phyloP scores from a whole-genome alignment of 2,329 filamentous ascomycete species.

The Aspergillus floridensis region DNA sequence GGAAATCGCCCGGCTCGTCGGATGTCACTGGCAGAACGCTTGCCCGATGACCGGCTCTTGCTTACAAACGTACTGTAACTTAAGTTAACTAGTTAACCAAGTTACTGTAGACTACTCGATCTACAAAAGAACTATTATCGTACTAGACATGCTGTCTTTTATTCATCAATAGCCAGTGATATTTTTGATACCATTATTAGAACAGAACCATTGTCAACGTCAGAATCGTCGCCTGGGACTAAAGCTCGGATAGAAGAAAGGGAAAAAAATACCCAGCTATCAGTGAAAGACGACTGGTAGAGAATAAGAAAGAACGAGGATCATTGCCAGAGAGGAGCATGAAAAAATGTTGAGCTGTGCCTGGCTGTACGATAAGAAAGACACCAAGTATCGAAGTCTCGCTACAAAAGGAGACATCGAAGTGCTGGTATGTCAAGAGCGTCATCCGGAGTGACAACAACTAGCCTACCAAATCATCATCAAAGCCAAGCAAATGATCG shows the following conservation, averaged over 20 bases:
- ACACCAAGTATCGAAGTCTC: background rate
- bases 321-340: background rate
- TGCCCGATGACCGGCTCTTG: background rate
- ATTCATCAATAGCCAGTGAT: no score
- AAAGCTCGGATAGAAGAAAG: no score
- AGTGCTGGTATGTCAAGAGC: background rate
- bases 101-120: background rate
- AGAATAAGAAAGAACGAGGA: background rate
- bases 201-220: no score
- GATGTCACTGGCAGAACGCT: slow-evolving; percentile 7
- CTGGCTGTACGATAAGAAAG: background rate
- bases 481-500: background rate
- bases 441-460: background rate
- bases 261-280: no score
- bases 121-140: background rate
- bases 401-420: background rate
- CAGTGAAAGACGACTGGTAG: no score
- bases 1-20: slow-evolving; percentile 25
- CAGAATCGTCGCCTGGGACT: no score
- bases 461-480: background rate
- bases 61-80: background rate
- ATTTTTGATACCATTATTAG: no score
- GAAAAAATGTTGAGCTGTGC: background rate
- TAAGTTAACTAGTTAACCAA: background rate
- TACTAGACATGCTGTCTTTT: no score